Evolutionary conservation across 2,329 filamentous ascomycete species (phyloP), one percentile per base, ranked within the genome.

Genomic region (Stachybotrys chartarum): DNA sequence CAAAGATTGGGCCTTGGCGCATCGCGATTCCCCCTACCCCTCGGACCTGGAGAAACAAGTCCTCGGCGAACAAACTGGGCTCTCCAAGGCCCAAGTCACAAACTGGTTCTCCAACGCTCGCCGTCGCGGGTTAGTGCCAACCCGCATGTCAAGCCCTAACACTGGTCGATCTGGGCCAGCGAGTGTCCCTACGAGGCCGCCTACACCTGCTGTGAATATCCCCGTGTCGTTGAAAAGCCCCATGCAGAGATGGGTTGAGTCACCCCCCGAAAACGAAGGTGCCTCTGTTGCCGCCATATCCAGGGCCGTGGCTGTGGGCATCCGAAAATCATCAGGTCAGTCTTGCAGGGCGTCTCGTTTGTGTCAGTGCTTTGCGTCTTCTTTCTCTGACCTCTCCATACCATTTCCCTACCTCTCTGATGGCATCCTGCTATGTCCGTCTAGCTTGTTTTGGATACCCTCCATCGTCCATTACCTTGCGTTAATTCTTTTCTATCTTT

Each of bases 101-200:
- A 95, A 94, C 68, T 95, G 90, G 91, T 80, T 95, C 51, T 90
- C 91, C 54, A 96, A 95, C 70, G 90, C 90, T 54, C 83, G 91
- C 35, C 82, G 91, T 52, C 78, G 90, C 59, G 85, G 88, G 60
- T 95, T 94, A 73, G 83, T 86, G 17, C 54, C 8, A 14, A 54
- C 54, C 0, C 63, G 59, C 3, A 60, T 59, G 0, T 63, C 61
- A 0, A 59, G 59, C 3, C 51, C 47, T 14, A 54, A 54, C n/a
- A 49, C 7, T 24, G 51, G 53, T 3, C 57, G 58, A 17, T 51
- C 57, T 1, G 55, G 35, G 7, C 60, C 81, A 0, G 81, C 88
- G 57, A 77, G 84, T 57, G 86, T 88, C 46, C 83, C 84, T 12
- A 67, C 73, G 54, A 59, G 44, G 52, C 63, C 18, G 51, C 60